These are phyloP conservation scores for Phoma sp. DNA, from an alignment of 2,329 filamentous ascomycete species.

Conservation along the genomic window DNA sequence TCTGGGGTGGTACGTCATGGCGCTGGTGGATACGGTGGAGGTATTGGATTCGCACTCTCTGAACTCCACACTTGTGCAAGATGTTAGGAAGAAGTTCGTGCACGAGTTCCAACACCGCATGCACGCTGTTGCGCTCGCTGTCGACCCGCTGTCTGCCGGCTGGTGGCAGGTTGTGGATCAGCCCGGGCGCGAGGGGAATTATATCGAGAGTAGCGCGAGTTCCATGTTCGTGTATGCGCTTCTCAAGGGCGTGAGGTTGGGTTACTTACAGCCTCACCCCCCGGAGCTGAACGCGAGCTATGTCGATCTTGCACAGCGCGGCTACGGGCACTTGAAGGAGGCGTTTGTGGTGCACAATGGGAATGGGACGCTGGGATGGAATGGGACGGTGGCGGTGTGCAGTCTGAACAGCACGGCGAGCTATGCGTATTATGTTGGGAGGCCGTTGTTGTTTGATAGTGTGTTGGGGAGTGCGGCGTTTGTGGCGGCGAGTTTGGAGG, in stretches of 20 bases:
- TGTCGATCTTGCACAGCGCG: slow-evolving; percentile 42
- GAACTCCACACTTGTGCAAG: not conserved
- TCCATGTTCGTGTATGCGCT: slow-evolving; percentile 65
- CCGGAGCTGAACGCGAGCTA: not conserved
- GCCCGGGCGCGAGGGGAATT: slow-evolving; percentile 59
- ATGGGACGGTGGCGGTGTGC: slow-evolving; percentile 40
- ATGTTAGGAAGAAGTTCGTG: not conserved
- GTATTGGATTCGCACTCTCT: slow-evolving; percentile 31
- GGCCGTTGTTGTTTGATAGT: slow-evolving; percentile 22
- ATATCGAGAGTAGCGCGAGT: slow-evolving; percentile 65
- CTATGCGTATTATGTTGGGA: slow-evolving; percentile 28
- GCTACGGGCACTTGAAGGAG: slow-evolving; percentile 41
- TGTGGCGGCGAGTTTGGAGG: slow-evolving; percentile 33
- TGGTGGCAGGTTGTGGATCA: slow-evolving; percentile 66
- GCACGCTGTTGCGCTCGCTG: slow-evolving; percentile 23
- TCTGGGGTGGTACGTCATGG: slow-evolving; percentile 62
- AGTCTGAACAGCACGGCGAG: slow-evolving; percentile 31
- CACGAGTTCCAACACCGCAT: not conserved
- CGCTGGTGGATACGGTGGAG: slow-evolving; percentile 58
- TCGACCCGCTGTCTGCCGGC: slow-evolving; percentile 46
- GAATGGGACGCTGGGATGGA: slow-evolving; percentile 38
- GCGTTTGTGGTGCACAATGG: slow-evolving; percentile 27
- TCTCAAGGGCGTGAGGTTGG: slow-evolving; percentile 54
- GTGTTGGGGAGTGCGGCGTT: slow-evolving; percentile 45
- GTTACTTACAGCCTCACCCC: slow-evolving; percentile 35